Conservation (phyloP, 352 stramenopile species). For the Phytophthora constricta region DNA sequence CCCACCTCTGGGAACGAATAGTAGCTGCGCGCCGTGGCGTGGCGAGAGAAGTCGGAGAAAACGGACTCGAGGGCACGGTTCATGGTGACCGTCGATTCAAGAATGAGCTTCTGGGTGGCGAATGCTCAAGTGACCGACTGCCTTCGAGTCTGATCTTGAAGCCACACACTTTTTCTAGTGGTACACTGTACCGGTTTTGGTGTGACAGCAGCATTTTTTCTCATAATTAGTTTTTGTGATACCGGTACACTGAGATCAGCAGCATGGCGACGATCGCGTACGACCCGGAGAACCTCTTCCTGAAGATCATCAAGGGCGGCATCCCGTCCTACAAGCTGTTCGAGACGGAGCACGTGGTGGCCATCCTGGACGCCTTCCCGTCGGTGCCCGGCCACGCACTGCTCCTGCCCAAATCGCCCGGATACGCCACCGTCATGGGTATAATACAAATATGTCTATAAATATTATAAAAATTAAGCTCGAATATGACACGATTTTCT, state of each 20-base stretch:
- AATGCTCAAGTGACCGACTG: too few relatives aligned
- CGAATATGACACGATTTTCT: neutral
- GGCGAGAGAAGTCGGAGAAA: conserved; percentile 65
- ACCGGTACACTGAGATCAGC: neutral
- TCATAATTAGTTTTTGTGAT: neutral
- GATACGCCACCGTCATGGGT: conserved; percentile 73
- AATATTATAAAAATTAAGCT: conserved; percentile 1
- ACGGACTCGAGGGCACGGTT: conserved; percentile 74
- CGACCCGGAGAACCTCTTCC: conserved; percentile 81
- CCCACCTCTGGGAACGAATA: conserved; percentile 72
- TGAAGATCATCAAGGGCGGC: conserved; percentile 81
- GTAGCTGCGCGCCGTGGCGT: conserved; percentile 49
- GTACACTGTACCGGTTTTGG: neutral
- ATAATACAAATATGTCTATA: neutral
- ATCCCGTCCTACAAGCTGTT: conserved; percentile 88
- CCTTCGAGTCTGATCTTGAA: neutral
- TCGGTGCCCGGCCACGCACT: conserved; percentile 69
- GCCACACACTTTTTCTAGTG: neutral
- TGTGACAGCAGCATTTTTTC: neutral
- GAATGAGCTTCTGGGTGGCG: too few relatives aligned
- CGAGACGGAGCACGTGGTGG: conserved; percentile 85
- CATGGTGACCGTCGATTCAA: too few relatives aligned
- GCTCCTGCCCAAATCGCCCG: conserved; percentile 71
- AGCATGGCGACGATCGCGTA: conserved; percentile 57
- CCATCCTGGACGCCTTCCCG: conserved; percentile 85